A percentile compares a stretch with the other conserved stretches of the same genome.
Evolutionary conservation across 2,329 filamentous ascomycete genomes (phyloP).

Genomic region (Botrytis elliptica): DNA sequence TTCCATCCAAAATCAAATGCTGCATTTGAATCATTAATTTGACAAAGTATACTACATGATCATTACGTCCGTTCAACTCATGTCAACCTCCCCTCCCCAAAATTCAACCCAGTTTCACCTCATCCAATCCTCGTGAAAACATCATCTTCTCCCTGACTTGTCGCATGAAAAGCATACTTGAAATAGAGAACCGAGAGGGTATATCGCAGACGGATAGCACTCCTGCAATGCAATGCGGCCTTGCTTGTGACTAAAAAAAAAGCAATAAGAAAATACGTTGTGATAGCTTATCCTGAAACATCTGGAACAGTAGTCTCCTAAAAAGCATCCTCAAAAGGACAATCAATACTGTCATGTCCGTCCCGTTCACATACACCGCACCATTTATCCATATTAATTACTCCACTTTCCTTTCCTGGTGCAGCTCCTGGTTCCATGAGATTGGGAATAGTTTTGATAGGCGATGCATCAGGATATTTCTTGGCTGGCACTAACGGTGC

Average conservation of each 20-base stretch:
- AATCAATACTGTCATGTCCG: conserved; percentile 93
- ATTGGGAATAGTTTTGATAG: conserved; percentile 56
- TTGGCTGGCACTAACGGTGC: conserved; percentile 54
- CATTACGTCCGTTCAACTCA: conserved; percentile 2
- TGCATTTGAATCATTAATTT: conserved; percentile 4
- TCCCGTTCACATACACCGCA: conserved; percentile 95
- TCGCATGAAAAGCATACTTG: conserved; percentile 1
- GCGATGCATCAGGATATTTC: conserved; percentile 43
- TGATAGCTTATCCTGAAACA: conserved; percentile 2
- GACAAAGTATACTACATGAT: conserved; percentile 13
- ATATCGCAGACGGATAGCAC: conserved; percentile 11
- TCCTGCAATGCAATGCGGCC: conserved; percentile 18
- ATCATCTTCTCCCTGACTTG: not conserved
- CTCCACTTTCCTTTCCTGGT: conserved; percentile 74
- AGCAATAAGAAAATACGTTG: not conserved
- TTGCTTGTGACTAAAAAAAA: conserved; percentile 10
- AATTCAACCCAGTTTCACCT: not conserved
- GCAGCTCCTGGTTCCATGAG: conserved; percentile 66
- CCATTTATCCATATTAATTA: conserved; percentile 86
- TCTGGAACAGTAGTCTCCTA: conserved; percentile 37
- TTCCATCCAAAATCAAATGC: not conserved
- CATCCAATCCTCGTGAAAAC: conserved; percentile 7
- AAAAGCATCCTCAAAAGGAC: conserved; percentile 83
- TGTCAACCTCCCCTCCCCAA: conserved; percentile 23
- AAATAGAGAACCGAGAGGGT: conserved; percentile 12